Base-by-base conservation (phyloP, 73 alveolate genomes). In the Paraurostyla sp. region DNA sequence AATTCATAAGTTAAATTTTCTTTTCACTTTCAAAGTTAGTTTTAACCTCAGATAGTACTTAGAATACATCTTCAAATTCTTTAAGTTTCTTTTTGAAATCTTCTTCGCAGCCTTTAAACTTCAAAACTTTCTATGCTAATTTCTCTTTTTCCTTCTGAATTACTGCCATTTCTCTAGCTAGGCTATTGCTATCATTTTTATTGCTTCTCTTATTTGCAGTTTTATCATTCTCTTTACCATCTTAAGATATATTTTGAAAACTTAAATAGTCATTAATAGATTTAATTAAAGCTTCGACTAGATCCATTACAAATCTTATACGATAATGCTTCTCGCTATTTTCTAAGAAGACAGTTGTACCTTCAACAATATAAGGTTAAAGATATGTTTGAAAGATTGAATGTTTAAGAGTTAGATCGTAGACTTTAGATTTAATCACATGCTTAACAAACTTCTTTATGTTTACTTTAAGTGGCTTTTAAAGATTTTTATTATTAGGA, bases 251-350 rank as follows among this genome's bases (percentile, higher is more conserved):
- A n/a, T n/a, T n/a, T n/a, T n/a, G n/a, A n/a, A n/a, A n/a, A n/a
- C n/a, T n/a, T n/a, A 38, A 15, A 22, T 65, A 65, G 3, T 16
- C n/a, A 9, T 65, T 16, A 65, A 65, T 65, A 3, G 82, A 65
- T 38, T 65, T 65, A 13, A 58, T 22, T 1, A 65, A 22, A 11
- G 82, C 82, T 65, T 65, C 41, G 18, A 65, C 82, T 6, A 65
- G 46, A 65, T 65, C 82, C 82, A 65, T 65, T 9, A 65, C 82
- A 65, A 65, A 65, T 38, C 41, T 65, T 15, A 65, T 65, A 38
- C 82, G 35, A 38, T 65, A 65, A 58, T 65, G 82, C 58, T 65
- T 65, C 58, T 65, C 82, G 9, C 60, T 38, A 38, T 65, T 65
- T 22, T 65, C 41, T 38, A 35, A 1, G 25, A 65, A 65, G 7